phyloP scores from a whole-genome alignment of 2,329 filamentous ascomycete genomes.

The Aspergillus texensis region DNA sequence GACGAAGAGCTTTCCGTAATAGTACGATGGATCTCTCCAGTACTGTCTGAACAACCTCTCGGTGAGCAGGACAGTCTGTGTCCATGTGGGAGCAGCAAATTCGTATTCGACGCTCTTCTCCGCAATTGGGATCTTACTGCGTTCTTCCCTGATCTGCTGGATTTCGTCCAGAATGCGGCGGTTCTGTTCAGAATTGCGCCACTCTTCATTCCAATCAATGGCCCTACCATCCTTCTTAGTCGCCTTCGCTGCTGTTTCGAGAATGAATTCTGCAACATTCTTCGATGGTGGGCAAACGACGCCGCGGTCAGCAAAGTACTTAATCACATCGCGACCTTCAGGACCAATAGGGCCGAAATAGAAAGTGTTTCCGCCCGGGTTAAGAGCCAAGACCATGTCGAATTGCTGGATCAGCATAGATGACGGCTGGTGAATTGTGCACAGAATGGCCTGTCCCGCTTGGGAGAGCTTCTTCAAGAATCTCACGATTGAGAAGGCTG shows the following conservation, averaged over 20 bases:
- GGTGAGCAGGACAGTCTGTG: slow-evolving; percentile 68
- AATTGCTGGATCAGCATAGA: slow-evolving; percentile 72
- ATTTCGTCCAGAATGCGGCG: slow-evolving; percentile 65
- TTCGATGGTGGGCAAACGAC: slow-evolving; percentile 67
- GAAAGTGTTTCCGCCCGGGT: slow-evolving; percentile 69
- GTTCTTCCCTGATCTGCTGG: slow-evolving; percentile 61
- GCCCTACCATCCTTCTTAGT: slow-evolving; percentile 56
- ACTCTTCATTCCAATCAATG: slow-evolving; percentile 76
- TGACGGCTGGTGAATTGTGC: slow-evolving; percentile 74
- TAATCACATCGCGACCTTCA: slow-evolving; percentile 65
- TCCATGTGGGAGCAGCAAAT: slow-evolving; percentile 66
- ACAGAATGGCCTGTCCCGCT: slow-evolving; percentile 71
- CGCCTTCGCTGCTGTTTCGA: slow-evolving; percentile 65
- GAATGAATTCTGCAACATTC: slow-evolving; percentile 68
- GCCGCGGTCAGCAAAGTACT: slow-evolving; percentile 69
- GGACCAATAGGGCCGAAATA: slow-evolving; percentile 74
- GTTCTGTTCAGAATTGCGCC: slow-evolving; percentile 67
- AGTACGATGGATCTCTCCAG: slow-evolving; percentile 75
- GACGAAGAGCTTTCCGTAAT: slow-evolving; percentile 76
- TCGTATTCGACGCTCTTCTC: slow-evolving; percentile 51
- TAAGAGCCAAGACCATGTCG: slow-evolving; percentile 71
- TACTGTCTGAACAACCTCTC: slow-evolving; percentile 72
- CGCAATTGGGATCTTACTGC: slow-evolving; percentile 52
- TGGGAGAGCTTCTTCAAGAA: slow-evolving; percentile 69
- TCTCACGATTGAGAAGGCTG: slow-evolving; percentile 67